Base-by-base conservation (phyloP, 805 yeast species). In the Yamadazyma sp. region DNA sequence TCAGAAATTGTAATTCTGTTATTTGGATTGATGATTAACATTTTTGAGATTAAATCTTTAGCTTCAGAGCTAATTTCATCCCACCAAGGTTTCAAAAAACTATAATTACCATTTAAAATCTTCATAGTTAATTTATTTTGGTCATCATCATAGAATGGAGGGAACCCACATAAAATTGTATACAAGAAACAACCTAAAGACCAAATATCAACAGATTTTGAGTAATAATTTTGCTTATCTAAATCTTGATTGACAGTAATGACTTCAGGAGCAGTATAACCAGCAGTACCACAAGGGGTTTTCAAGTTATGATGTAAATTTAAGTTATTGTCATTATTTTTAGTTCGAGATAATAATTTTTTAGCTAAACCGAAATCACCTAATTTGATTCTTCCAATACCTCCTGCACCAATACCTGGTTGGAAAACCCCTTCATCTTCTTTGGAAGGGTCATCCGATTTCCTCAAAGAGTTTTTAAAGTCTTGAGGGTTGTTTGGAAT, bases 1-100 rank as follows among this genome's bases (percentile, higher is more conserved):
- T 84, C 80, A 31, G 80, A 80, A 28, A 83, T 73, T 2, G 84
- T 75, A 44, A 80, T 82, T 48, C 95, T 68, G 35, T 70, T 72
- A 9, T 66, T 65, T 1, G 93, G 89, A 53, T 85, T 78, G 11
- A 82, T 82, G 18, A 81, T 80, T 43, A 85, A 64, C 56, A 85
- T 67, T 48, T 75, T 78, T 4, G 73, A 59, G 10, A 85, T 85
- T 48, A 85, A 71, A 47, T 73, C 73, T 51, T 83, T 85, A 18
- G 88, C 89, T 23, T 79, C 86, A 25, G 55, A 59, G 33, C 82
- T 71, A 23, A 85, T 81, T 53, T 85, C 94, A 58, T 84, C 93
- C 86, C 93, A 85, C 95, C 95, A 85, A 1, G 95, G 95, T 40
- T 74, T 63, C 35, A 85, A 63, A 53, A 83, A 85, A n/a, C 76